These are phyloP conservation scores for Penicillium sp. DNA, from an alignment of 2,329 filamentous ascomycete species.

Conservation along the genomic window DNA sequence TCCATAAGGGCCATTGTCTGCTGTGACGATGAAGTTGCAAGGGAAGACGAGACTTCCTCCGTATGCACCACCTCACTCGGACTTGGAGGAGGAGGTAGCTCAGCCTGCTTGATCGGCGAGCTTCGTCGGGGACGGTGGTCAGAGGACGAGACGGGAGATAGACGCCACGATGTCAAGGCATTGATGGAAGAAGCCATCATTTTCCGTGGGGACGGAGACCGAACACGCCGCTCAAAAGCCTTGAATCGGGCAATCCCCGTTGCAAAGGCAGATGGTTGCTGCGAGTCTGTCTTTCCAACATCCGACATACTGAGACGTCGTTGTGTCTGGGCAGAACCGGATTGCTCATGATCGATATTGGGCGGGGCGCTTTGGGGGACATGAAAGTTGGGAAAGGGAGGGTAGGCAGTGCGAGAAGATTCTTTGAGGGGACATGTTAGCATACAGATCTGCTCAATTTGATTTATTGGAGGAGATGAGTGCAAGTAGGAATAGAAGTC, in stretches of 20 bases:
- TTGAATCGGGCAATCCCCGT: conserved; percentile 2
- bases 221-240: conserved; percentile 3
- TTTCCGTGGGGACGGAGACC: conserved; percentile 3
- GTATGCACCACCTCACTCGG: neutral
- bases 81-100: neutral
- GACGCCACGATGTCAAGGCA: neutral
- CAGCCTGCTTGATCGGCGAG: neutral
- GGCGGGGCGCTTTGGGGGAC: conserved; percentile 24
- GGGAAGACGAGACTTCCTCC: neutral
- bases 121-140: neutral
- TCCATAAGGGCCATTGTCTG: neutral
- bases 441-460: no score
- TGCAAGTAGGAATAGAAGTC: no score
- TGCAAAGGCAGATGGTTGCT: conserved; percentile 2
- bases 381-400: conserved; percentile 4
- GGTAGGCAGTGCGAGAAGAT: neutral
- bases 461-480: neutral
- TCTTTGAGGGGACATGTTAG: no score
- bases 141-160: neutral
- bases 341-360: conserved; percentile 12
- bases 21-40: neutral
- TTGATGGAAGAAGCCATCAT: neutral
- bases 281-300: neutral
- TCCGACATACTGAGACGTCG: conserved; percentile 9
- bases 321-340: conserved; percentile 1